A percentile compares a stretch with the other conserved stretches of the same genome.
Evolutionary conservation across 1,284 basidiomycete genomes (phyloP).

Genomic region (Fomitiporia mediterranea): DNA sequence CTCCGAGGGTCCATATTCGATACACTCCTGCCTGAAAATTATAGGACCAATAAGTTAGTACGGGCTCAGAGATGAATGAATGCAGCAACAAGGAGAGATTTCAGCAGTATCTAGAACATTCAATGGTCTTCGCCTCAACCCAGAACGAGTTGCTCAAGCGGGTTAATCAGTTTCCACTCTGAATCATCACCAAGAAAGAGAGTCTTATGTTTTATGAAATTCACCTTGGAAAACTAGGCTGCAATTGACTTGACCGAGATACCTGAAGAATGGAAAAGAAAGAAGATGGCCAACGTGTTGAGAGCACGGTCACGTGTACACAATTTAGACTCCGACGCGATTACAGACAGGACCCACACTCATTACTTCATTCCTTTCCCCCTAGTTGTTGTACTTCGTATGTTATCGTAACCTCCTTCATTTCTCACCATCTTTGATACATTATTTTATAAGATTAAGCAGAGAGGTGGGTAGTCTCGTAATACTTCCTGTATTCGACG

Average conservation of each 20-base stretch:
- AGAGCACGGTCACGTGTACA: background rate
- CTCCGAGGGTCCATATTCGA: conserved; percentile 74
- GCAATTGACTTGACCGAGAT: no score
- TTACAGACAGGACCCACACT: no score
- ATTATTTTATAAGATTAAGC: background rate
- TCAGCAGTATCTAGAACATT: conserved; percentile 92
- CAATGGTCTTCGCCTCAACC: conserved; percentile 66
- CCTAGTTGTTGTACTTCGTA: no score
- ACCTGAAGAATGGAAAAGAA: background rate
- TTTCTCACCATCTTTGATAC: no score
- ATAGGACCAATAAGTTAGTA: no score
- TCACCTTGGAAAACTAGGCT: background rate
- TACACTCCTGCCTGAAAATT: no score
- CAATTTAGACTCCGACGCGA: background rate
- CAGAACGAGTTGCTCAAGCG: conserved; percentile 36
- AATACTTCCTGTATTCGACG: background rate
- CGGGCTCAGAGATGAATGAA: no score
- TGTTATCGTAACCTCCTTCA: no score
- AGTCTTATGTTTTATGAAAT: background rate
- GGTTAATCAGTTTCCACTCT: conserved; percentile 84
- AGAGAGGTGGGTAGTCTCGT: background rate
- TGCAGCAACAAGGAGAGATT: conserved; percentile 24
- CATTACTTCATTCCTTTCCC: no score
- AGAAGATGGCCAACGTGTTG: background rate
- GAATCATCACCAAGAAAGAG: conserved; percentile 58